These are phyloP conservation scores for Erigeron canadensis DNA, from an alignment of 129 eudicot genomes.

Conservation along the genomic window DNA sequence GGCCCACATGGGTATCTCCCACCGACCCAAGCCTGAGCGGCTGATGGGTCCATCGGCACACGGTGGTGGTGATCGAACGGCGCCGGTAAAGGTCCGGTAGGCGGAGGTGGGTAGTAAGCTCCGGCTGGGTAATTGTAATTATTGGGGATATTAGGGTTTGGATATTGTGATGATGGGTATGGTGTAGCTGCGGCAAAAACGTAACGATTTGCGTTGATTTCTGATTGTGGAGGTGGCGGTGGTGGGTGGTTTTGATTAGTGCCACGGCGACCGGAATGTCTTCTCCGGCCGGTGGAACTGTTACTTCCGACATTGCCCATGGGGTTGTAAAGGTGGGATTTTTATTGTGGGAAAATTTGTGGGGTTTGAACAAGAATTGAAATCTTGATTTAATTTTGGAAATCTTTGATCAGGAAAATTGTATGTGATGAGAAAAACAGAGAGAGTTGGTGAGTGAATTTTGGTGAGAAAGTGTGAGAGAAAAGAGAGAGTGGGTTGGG, in stretches of 20 bases:
- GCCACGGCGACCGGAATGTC: slow-evolving; percentile 42
- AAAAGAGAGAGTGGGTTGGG: slow-evolving; percentile 13
- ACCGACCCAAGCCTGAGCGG: slow-evolving; percentile 58
- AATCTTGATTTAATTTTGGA: slow-evolving; percentile 11
- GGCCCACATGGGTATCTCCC: slow-evolving; percentile 80
- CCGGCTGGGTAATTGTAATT: slow-evolving; percentile 64
- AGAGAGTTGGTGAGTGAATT: slow-evolving; percentile 13
- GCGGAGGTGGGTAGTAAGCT: slow-evolving; percentile 54
- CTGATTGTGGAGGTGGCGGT: slow-evolving; percentile 58
- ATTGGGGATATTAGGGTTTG: slow-evolving; percentile 45
- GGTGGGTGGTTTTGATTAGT: slow-evolving; percentile 42
- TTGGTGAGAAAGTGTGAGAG: slow-evolving; percentile 16
- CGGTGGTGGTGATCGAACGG: slow-evolving; percentile 85
- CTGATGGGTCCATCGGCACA: slow-evolving; percentile 37
- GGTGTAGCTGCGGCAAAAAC: slow-evolving; percentile 89
- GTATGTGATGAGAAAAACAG: not conserved
- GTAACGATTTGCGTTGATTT: slow-evolving; percentile 54
- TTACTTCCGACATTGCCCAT: slow-evolving; percentile 81
- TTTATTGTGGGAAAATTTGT: not conserved
- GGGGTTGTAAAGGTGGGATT: not conserved
- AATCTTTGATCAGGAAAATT: not conserved
- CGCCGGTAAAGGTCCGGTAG: slow-evolving; percentile 52
- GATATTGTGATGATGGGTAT: slow-evolving; percentile 57
- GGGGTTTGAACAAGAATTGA: not conserved
- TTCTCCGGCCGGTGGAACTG: slow-evolving; percentile 50